Evolutionary conservation across 2,329 filamentous ascomycete genomes (phyloP).

Genomic region (Trichoderma sp.): DNA sequence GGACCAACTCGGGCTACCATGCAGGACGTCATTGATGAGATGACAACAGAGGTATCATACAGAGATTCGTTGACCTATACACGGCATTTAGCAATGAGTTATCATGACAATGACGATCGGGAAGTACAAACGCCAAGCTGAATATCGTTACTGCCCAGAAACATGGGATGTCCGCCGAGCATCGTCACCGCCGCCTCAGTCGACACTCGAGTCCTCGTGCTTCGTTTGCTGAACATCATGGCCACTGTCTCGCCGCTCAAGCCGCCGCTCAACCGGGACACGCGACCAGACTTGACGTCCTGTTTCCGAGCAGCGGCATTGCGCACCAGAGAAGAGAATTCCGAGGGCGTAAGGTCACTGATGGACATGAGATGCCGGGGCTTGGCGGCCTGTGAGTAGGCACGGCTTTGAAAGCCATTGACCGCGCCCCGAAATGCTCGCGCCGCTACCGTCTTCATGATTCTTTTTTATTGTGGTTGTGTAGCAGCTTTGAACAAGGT

Average conservation of each 20-base stretch:
- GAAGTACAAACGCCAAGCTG: constrained; percentile 73
- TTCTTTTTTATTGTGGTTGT: background rate
- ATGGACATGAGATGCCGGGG: constrained; percentile 92
- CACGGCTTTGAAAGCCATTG: constrained; percentile 43
- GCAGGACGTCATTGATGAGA: constrained; percentile 89
- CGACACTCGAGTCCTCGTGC: constrained; percentile 88
- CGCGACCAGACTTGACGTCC: constrained; percentile 66
- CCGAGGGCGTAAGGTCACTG: constrained; percentile 75
- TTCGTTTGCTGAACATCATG: constrained; percentile 96
- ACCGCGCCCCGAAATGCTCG: constrained; percentile 38
- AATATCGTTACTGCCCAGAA: constrained; percentile 92
- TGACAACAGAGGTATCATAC: constrained; percentile 87
- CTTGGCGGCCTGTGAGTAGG: constrained; percentile 42
- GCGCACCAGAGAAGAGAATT: constrained; percentile 79
- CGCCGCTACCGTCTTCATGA: constrained; percentile 39
- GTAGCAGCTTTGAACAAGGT: background rate
- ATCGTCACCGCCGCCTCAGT: constrained; percentile 88
- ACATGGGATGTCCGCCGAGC: constrained; percentile 94
- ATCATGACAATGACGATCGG: background rate
- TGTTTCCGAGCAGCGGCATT: constrained; percentile 79
- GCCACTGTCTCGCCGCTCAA: constrained; percentile 81
- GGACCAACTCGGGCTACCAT: constrained; percentile 78
- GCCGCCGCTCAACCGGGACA: constrained; percentile 58
- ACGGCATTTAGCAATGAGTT: constrained; percentile 12
- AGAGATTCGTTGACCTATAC: constrained; percentile 83